phyloP scores from a whole-genome alignment of 345 rosid genomes.

The Euphorbia pulcherrima region DNA sequence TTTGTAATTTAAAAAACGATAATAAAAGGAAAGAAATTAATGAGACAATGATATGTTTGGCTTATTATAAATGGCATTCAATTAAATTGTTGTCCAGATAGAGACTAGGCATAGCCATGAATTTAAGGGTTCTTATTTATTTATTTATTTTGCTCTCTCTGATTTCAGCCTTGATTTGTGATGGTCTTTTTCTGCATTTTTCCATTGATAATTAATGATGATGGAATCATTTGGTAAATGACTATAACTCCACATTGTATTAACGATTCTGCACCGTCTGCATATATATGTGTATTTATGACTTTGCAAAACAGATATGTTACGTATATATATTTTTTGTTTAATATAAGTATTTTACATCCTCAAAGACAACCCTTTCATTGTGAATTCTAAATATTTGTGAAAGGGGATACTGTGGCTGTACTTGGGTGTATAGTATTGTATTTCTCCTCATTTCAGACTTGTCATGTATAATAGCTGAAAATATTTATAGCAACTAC shows the following conservation, averaged over 20 bases:
- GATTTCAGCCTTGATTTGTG: not conserved
- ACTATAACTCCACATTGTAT: not conserved
- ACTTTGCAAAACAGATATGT: not conserved
- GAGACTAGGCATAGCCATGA: conserved; percentile 31
- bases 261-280: not conserved
- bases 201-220: not conserved
- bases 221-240: not conserved
- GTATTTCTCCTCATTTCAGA: not conserved
- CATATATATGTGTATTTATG: not conserved
- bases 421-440: not conserved
- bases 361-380: conserved; percentile 2
- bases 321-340: not conserved
- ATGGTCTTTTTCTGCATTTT: conserved; percentile 1
- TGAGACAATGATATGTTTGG: conserved; percentile 23
- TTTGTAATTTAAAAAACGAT: too few species aligned
- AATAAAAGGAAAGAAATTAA: not conserved
- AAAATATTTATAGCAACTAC: not conserved
- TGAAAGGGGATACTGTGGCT: conserved; percentile 3
- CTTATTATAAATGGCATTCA: conserved; percentile 23
- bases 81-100: conserved; percentile 29
- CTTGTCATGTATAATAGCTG: conserved; percentile 2
- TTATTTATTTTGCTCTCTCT: not conserved
- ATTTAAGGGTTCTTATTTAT: not conserved
- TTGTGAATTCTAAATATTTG: not conserved
- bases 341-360: not conserved